Base-by-base conservation (phyloP, 1,284 basidiomycete species). In the Testicularia cyperi region DNA sequence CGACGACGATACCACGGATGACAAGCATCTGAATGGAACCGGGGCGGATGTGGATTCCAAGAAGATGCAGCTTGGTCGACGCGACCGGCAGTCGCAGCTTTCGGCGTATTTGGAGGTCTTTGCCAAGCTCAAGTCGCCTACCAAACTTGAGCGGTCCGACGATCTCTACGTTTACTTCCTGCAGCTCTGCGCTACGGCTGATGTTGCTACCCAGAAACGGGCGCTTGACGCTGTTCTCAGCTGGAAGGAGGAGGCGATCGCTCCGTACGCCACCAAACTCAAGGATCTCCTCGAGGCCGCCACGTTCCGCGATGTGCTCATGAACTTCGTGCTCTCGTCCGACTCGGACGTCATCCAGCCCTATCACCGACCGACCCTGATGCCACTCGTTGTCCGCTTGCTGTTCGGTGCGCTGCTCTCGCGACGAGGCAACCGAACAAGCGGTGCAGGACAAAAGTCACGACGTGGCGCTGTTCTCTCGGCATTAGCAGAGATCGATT, bases 361-460 rank as follows among this genome's bases (percentile, higher is more conserved):
- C 1, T 78, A 79, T 2, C 85, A 88, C 62, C 82, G 92, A 22
- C 72, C 74, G 2, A 85, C 86, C 64, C 80, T 91, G 8, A 82
- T 96, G n/a, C 84, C 86, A 21, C 80, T 88, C 6, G 75, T 88
- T 38, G 83, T 90, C 15, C 83, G 91, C 14, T 72, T 98, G 1
- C 81, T 96, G 5, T 99, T 88, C 77, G 95, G 95, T 3, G 78
- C 89, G 55, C 88, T 97, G 86, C 82, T 90, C 32, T 89, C 92
- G 69, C 84, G 83, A 54, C 84, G 84, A 46, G 88, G 90, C 1
- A 83, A 86, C 8, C 79, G 82, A 13, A 72, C 78, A 2, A 83
- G 78, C 36, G 79, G 79, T n/a, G 83, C 82, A 0, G 88, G 90
- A 43, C 69, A 72, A 32, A 38, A 47, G 16, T 60, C 69, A 29